Percentiles rank a stretch among this genome's conserved stretches.
Conservation (phyloP, 2,329 filamentous ascomycete genomes). For the Apiospora hydei region DNA sequence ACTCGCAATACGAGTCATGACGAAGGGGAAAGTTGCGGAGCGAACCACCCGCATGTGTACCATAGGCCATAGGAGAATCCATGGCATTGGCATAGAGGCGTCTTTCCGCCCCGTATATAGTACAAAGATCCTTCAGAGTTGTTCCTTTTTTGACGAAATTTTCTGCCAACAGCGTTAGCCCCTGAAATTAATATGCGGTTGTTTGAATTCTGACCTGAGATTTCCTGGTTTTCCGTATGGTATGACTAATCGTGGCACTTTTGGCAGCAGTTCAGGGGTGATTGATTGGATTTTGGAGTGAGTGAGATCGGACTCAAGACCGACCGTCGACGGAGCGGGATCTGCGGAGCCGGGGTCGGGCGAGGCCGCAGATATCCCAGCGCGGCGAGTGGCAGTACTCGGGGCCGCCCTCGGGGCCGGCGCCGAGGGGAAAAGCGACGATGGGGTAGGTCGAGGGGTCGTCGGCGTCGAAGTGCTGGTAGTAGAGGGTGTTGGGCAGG, state of each 20-base stretch:
- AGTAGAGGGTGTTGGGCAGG: neutral
- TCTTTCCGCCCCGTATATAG: constrained; percentile 28
- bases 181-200: neutral
- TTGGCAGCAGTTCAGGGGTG: neutral
- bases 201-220: neutral
- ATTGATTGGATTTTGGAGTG: neutral
- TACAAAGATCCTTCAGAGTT: constrained; percentile 24
- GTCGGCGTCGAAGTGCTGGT: constrained; percentile 4
- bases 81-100: constrained; percentile 27
- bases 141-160: constrained; percentile 14
- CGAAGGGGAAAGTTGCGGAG: constrained; percentile 26
- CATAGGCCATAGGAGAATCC: constrained; percentile 35
- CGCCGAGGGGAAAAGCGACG: constrained; percentile 49
- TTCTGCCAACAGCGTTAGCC: constrained; percentile 10
- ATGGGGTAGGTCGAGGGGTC: constrained; percentile 33
- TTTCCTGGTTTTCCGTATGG: neutral
- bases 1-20: constrained; percentile 17
- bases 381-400: constrained; percentile 40
- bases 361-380: constrained; percentile 24
- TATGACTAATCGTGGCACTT: neutral
- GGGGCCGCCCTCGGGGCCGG: constrained; percentile 47
- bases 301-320: neutral
- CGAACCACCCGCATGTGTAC: constrained; percentile 37
- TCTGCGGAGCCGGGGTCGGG: constrained; percentile 20
- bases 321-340: constrained; percentile 1